Base-by-base conservation (phyloP, 306 rosid genomes). In the Senna tora region DNA sequence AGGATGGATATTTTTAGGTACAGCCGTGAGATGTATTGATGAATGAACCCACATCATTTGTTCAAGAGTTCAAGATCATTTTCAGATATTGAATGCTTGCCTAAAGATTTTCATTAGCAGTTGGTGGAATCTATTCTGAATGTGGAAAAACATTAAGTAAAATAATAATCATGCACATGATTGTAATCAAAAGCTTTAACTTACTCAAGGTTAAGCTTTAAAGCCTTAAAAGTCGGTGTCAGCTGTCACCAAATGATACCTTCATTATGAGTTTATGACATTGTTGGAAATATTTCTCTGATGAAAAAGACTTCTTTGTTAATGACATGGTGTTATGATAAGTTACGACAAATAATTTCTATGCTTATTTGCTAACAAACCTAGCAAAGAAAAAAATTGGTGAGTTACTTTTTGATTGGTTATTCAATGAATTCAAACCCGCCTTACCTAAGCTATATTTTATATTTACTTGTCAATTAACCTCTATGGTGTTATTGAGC, bases 181-280 rank as follows among this genome's bases (percentile, higher is more conserved):
- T 63, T 73, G 47, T 69, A 45, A 65, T 38, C 36, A 76, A 69
- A 67, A 69, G 65, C 72, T 56, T 39, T 59, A 80, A 76, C 80
- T 77, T 51, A 42, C 77, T 61, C 72, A 58, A 51, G 47, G 19
- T 76, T 68, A 41, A 33, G 75, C 42, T 77, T 67, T 10, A 56
- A 72, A 55, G 56, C 81, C 55, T 67, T 73, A 61, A 79, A 77
- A 82, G 80, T 76, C 75, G 78, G 71, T 77, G 74, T 81, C 85
- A 63, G 78, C 67, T 77, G 74, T 81, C 85, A 63, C 68, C 69
- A 39, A 52, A 77, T 69, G 73, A 64, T 12, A 74, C 36, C 41
- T 66, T 76, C 61, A 81, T 84, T 25, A 77, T 69, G 30, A 25
- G 30, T 25, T 25, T 1, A 25, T 25, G 75, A 69, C 57, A 57